Base-by-base conservation (phyloP, 2,329 filamentous ascomycete species). In the Clonostachys solani region DNA sequence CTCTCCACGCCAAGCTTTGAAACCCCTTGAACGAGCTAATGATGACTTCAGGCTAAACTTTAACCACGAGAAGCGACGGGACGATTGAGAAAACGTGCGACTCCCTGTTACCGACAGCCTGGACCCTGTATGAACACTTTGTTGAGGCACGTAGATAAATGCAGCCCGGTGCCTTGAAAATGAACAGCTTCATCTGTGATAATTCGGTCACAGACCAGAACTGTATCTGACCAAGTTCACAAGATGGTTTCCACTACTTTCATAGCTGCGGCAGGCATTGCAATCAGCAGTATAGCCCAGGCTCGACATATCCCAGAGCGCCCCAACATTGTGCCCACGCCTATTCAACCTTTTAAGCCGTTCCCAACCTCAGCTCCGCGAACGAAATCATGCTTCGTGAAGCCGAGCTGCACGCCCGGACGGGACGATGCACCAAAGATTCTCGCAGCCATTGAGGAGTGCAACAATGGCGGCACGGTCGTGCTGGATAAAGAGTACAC, bases 401-500 rank as follows among this genome's bases (percentile, higher is more conserved):
- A 50, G 44, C 53, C 60, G 40, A 47, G 50, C 42, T 52, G 40
- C 43, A 38, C 36, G 5, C 36, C 36, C 36, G 40, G 40, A 6
- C 15, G 18, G 9, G 43, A 45, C 19, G 33, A 45, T 34, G 15
- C 43, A 5, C n/a, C 19, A n/a, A 33, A 36, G 29, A 45, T 45
- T 10, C 33, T 45, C 15, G 16, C 33, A 6, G 43, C 43, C 16
- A 15, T 45, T 6, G n/a, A 45, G 15, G 29, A 45, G 29, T 86
- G 83, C 62, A 86, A 86, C 55, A 65, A 81, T 50, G 82, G 82
- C 12, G 83, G 83, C 9, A 78, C 77, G 12, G 76, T 85, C 6
- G 68, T 86, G 3, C 78, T 87, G 16, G 74, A 77, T 29, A 66
- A 71, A 48, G 72, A 69, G 5, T 87, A 87, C 58, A 78, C 72